Conservation (phyloP, 805 yeast genomes). For the Pichia cephalocereana region DNA sequence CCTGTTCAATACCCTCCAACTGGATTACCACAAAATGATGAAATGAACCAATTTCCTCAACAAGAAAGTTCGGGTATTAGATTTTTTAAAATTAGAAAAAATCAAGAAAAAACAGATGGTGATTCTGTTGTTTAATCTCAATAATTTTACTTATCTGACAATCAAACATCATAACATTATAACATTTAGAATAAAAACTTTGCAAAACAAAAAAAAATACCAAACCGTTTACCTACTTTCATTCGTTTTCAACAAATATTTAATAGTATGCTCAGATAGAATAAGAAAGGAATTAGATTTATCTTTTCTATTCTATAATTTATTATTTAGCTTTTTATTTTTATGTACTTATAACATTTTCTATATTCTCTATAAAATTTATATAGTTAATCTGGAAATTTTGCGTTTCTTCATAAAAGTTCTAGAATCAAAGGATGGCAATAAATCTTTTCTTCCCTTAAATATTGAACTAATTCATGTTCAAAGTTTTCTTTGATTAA, state of each 20-base stretch:
- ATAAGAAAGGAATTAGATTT: not conserved
- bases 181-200: no score
- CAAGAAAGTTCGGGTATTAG: conserved; percentile 52
- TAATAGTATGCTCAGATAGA: no score
- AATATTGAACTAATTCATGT: not conserved
- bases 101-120: conserved; percentile 34
- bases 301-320: not conserved
- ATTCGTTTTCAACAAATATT: not conserved
- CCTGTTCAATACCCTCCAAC: conserved; percentile 15
- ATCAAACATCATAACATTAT: no score
- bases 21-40: conserved; percentile 8
- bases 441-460: not conserved
- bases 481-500: not conserved
- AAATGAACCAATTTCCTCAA: conserved; percentile 13
- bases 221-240: not conserved
- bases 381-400: not conserved
- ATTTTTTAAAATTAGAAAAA: conserved; percentile 66
- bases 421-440: conserved; percentile 14
- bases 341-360: not conserved
- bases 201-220: no score
- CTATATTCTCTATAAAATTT: not conserved
- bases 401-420: not conserved
- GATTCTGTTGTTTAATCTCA: conserved; percentile 16
- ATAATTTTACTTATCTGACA: not conserved
- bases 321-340: not conserved